A percentile compares a stretch with the other conserved stretches of the same genome.
These are phyloP conservation scores for Singerocomus inundabilis DNA, from an alignment of 1,284 basidiomycete genomes.

Conservation along the genomic window DNA sequence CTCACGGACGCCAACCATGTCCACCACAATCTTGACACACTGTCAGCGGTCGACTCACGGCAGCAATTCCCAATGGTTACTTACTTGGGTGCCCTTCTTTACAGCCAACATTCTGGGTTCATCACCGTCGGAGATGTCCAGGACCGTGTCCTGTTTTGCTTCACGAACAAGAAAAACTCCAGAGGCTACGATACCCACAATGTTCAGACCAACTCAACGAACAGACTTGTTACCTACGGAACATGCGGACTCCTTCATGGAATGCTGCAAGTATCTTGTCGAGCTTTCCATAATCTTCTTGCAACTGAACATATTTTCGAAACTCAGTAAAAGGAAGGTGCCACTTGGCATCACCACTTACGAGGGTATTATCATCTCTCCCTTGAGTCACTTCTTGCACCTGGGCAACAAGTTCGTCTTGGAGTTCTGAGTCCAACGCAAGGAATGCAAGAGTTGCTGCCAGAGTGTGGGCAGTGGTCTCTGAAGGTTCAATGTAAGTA, in stretches of 20 bases:
- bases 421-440: constrained; percentile 42
- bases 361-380: constrained; percentile 41
- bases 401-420: constrained; percentile 47
- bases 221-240: constrained; percentile 38
- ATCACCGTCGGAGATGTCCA: constrained; percentile 20
- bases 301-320: constrained; percentile 30
- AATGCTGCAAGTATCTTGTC: constrained; percentile 46
- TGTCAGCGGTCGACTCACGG: constrained; percentile 1
- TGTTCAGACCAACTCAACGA: constrained; percentile 1
- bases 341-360: constrained; percentile 20
- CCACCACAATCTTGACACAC: constrained; percentile 37
- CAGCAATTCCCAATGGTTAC: neutral
- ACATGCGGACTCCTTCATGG: constrained; percentile 45
- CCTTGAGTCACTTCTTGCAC: constrained; percentile 39
- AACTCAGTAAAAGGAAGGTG: neutral
- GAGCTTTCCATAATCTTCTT: constrained; percentile 44
- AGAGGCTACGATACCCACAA: constrained; percentile 14
- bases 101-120: constrained; percentile 23
- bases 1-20: constrained; percentile 53
- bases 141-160: constrained; percentile 18
- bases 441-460: constrained; percentile 49
- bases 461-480: constrained; percentile 50
- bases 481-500: constrained; percentile 27
- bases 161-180: constrained; percentile 24
- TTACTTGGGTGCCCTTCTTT: constrained; percentile 32